phyloP scores from a whole-genome alignment of 169 alveolate genomes.

The Eimeria falciformis region DNA sequence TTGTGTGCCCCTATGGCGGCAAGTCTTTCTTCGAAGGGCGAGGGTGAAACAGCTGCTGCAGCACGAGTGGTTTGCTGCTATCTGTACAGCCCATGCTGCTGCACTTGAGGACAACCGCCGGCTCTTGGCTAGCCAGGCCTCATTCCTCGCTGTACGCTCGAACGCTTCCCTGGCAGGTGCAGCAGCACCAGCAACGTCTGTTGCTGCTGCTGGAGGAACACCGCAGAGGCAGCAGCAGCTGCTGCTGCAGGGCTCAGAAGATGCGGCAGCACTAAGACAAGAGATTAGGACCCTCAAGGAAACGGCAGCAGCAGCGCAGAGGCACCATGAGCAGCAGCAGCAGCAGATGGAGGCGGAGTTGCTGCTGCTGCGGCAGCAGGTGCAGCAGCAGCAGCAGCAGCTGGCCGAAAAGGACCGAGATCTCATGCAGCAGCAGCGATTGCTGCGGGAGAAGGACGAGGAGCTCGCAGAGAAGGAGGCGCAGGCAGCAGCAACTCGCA shows the following conservation, averaged over 20 bases:
- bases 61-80: slow-evolving; percentile 72
- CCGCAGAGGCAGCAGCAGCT: slow-evolving; percentile 11
- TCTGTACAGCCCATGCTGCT: slow-evolving; percentile 67
- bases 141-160: slow-evolving; percentile 57
- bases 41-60: slow-evolving; percentile 60
- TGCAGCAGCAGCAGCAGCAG: slow-evolving; percentile 64
- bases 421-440: slow-evolving; percentile 52
- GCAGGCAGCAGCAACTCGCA: slow-evolving; percentile 69
- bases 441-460: slow-evolving; percentile 67
- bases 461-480: slow-evolving; percentile 70
- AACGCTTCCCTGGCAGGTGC: slow-evolving; percentile 52
- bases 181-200: slow-evolving; percentile 18
- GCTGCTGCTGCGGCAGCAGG: slow-evolving; percentile 57
- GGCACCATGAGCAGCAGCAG: slow-evolving; percentile 56
- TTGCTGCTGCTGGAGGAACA: slow-evolving; percentile 45
- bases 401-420: slow-evolving; percentile 69
- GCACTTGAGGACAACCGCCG: slow-evolving; percentile 69
- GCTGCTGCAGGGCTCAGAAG: slow-evolving; percentile 18
- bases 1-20: slow-evolving; percentile 55
- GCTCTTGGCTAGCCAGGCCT: slow-evolving; percentile 56
- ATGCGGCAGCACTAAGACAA: slow-evolving; percentile 44
- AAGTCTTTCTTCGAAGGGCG: slow-evolving; percentile 44
- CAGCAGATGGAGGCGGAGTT: slow-evolving; percentile 58
- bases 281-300: slow-evolving; percentile 45
- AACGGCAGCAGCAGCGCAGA: slow-evolving; percentile 64